phyloP scores from a whole-genome alignment of 2,329 filamentous ascomycete genomes.

The Orbilia ellipsospora region DNA sequence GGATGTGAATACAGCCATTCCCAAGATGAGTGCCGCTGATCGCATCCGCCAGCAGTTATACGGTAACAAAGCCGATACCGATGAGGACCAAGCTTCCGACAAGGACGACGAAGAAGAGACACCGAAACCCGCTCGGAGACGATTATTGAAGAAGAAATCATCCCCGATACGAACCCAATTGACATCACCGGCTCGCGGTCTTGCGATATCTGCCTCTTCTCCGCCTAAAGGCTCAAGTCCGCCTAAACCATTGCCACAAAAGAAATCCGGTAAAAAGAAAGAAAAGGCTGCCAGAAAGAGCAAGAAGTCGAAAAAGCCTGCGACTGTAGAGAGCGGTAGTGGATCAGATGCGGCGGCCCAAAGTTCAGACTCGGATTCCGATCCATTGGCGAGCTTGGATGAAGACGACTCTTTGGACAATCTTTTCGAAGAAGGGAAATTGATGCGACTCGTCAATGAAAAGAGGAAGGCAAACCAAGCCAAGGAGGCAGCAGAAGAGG shows the following conservation, averaged over 20 bases:
- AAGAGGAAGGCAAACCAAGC: constrained; percentile 78
- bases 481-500: constrained; percentile 70
- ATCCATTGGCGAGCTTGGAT: constrained; percentile 46
- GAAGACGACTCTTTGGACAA: constrained; percentile 57
- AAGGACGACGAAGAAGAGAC: constrained; percentile 63
- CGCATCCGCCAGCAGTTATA: constrained; percentile 30
- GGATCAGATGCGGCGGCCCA: constrained; percentile 34
- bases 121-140: constrained; percentile 63
- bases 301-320: constrained; percentile 65
- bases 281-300: constrained; percentile 58
- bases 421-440: constrained; percentile 68
- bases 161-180: constrained; percentile 38
- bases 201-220: constrained; percentile 60
- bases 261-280: constrained; percentile 59
- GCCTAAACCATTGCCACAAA: constrained; percentile 53
- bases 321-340: constrained; percentile 56
- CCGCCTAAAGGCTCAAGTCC: constrained; percentile 57
- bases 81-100: constrained; percentile 15
- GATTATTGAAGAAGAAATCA: constrained; percentile 60
- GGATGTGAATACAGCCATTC: constrained; percentile 14
- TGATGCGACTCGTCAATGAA: constrained; percentile 77
- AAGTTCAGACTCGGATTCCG: constrained; percentile 26
- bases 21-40: constrained; percentile 35
- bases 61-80: not conserved
- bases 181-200: constrained; percentile 58